These are phyloP conservation scores for Meyerozyma guilliermondii DNA, from an alignment of 1,139 yeast genomes.

Conservation along the genomic window DNA sequence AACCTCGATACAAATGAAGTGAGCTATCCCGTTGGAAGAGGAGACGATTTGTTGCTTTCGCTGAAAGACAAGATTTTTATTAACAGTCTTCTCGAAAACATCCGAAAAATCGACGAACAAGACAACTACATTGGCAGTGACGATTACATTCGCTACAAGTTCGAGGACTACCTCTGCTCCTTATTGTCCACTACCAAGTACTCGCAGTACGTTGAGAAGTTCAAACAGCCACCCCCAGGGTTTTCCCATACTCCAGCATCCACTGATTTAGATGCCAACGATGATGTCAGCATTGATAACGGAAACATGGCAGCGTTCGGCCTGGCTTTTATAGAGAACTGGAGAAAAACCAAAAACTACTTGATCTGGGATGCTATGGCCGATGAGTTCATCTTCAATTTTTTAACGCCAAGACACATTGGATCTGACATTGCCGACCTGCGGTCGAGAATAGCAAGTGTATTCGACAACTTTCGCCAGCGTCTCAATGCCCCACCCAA, in stretches of 20 bases:
- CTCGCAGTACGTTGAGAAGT: constrained; percentile 49
- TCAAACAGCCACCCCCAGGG: constrained; percentile 41
- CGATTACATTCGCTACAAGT: constrained; percentile 80
- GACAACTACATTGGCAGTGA: constrained; percentile 63
- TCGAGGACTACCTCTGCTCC: constrained; percentile 84
- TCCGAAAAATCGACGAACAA: constrained; percentile 14
- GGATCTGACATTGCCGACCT: constrained; percentile 22
- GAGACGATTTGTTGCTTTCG: constrained; percentile 48
- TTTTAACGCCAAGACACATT: constrained; percentile 75
- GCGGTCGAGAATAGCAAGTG: neutral
- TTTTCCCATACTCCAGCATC: constrained; percentile 15
- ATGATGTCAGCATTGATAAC: constrained; percentile 13
- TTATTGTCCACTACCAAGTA: constrained; percentile 70
- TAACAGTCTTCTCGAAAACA: constrained; percentile 28
- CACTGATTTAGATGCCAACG: constrained; percentile 5
- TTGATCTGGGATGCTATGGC: constrained; percentile 66
- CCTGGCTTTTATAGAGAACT: constrained; percentile 49
- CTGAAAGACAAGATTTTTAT: constrained; percentile 74
- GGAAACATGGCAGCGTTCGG: constrained; percentile 43
- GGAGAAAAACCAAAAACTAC: constrained; percentile 68
- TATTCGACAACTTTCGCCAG: constrained; percentile 1
- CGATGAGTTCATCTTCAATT: constrained; percentile 85
- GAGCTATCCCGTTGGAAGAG: constrained; percentile 36
- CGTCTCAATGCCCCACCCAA: neutral
- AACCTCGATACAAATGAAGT: constrained; percentile 34